phyloP scores from a whole-genome alignment of 305 asterid species.

The Nicotiana rustica region DNA sequence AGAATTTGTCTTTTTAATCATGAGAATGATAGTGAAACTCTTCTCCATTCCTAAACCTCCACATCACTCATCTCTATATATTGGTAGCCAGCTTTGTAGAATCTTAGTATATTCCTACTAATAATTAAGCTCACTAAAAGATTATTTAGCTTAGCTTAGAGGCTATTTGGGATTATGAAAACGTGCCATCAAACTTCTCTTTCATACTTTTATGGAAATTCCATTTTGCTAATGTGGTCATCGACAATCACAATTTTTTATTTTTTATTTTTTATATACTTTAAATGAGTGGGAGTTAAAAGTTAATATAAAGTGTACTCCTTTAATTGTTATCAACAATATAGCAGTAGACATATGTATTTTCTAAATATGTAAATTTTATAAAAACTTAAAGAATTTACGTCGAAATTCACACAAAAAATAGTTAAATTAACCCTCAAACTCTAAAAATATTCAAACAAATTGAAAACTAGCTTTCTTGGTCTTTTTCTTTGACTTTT shows the following conservation, averaged over 20 bases:
- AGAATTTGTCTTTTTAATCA: background rate
- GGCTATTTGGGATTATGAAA: background rate
- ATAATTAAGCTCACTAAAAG: background rate
- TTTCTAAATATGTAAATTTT: too few species aligned
- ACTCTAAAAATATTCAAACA: too few species aligned
- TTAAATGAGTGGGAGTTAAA: too few species aligned
- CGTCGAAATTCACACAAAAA: too few species aligned
- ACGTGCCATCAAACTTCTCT: background rate
- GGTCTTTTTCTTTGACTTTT: too few species aligned
- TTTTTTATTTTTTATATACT: too few species aligned
- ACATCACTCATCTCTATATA: background rate
- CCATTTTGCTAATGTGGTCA: background rate
- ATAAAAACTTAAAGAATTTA: too few species aligned
- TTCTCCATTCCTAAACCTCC: background rate
- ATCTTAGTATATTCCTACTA: background rate
- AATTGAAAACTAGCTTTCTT: too few species aligned
- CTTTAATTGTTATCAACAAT: too few species aligned
- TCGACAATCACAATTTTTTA: background rate
- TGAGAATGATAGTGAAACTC: background rate
- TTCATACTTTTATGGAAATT: background rate
- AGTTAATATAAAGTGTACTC: too few species aligned
- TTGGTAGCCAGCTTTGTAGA: slow-evolving; percentile 8
- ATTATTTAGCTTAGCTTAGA: background rate
- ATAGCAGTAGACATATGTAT: too few species aligned
- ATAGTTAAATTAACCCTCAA: too few species aligned